Evolutionary conservation across 129 eudicot genomes (phyloP).

Genomic region (Smallanthus sonchifolius): DNA sequence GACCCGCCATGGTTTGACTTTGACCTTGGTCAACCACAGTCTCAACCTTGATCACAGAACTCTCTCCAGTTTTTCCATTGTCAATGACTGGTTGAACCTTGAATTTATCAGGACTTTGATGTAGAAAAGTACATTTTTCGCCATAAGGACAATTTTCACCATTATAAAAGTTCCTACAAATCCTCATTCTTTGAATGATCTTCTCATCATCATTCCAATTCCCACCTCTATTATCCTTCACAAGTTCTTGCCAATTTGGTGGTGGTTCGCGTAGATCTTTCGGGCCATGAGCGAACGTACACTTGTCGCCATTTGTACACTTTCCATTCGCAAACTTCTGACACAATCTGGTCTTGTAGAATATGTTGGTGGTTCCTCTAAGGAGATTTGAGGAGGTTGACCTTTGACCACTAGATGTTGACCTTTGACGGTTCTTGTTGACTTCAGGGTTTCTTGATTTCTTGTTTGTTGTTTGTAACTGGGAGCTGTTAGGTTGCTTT

Average conservation of each 20-base stretch:
- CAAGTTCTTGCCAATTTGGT: conserved; percentile 75
- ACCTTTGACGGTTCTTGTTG: conserved; percentile 32
- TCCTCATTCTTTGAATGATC: conserved; percentile 49
- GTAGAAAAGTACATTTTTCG: conserved; percentile 68
- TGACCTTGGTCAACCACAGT: conserved; percentile 36
- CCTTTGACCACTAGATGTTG: conserved; percentile 20
- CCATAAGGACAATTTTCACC: conserved; percentile 88
- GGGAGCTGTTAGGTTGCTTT: conserved; percentile 17
- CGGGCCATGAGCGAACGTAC: conserved; percentile 80
- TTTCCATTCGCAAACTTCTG: conserved; percentile 56
- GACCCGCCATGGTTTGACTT: conserved; percentile 8
- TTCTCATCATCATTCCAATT: conserved; percentile 62
- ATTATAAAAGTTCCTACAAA: conserved; percentile 69
- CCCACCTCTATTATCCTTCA: conserved; percentile 41
- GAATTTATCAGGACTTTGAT: conserved; percentile 53
- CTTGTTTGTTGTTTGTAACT: conserved; percentile 37
- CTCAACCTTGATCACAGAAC: conserved; percentile 52
- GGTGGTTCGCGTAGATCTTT: conserved; percentile 79
- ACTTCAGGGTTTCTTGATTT: conserved; percentile 32
- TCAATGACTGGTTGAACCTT: conserved; percentile 19
- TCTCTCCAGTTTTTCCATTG: conserved; percentile 36
- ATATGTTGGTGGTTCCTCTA: conserved; percentile 59
- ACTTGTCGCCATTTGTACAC: conserved; percentile 63
- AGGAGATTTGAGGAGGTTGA: conserved; percentile 25
- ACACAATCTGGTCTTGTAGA: conserved; percentile 78